phyloP scores from a whole-genome alignment of 352 stramenopile genomes.

The Poterioochromonas sp. region DNA sequence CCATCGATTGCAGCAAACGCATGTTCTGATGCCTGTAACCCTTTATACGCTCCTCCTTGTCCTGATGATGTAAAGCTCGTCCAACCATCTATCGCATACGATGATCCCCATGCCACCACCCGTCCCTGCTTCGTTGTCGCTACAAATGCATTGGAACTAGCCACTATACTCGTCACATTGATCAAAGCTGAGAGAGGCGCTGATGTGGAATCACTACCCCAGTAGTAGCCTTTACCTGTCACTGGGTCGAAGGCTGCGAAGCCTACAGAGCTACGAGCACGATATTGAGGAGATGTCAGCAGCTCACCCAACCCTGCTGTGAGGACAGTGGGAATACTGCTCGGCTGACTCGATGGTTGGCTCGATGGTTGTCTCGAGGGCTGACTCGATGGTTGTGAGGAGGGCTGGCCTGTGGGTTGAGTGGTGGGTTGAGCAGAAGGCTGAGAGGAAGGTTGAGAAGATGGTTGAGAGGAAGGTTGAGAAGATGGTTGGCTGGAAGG shows the following conservation, averaged over 20 bases:
- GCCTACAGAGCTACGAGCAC: neutral
- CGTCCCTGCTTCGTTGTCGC: neutral
- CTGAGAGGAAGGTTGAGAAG: neutral
- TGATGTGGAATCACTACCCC: neutral
- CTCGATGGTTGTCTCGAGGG: neutral
- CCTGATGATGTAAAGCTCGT: slow-evolving; percentile 7
- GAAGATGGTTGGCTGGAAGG: neutral
- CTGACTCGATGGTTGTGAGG: neutral
- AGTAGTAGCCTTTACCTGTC: neutral
- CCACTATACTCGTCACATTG: slow-evolving; percentile 14
- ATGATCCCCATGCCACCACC: neutral
- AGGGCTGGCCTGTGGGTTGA: neutral
- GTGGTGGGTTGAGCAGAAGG: neutral
- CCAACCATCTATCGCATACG: slow-evolving; percentile 9
- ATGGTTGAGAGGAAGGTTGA: neutral
- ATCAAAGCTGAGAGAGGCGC: slow-evolving; percentile 1
- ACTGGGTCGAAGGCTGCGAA: neutral
- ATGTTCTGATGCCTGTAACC: slow-evolving; percentile 10
- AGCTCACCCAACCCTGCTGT: neutral
- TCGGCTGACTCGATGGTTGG: no score
- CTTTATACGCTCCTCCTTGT: slow-evolving; percentile 9
- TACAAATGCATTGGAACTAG: slow-evolving; percentile 19
- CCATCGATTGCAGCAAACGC: neutral
- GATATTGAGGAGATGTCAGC: neutral
- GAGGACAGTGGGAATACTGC: neutral